Evolutionary conservation across 306 rosid species (phyloP), one percentile per base, ranked within the genome.

Genomic region (Lathyrus tuberosus): DNA sequence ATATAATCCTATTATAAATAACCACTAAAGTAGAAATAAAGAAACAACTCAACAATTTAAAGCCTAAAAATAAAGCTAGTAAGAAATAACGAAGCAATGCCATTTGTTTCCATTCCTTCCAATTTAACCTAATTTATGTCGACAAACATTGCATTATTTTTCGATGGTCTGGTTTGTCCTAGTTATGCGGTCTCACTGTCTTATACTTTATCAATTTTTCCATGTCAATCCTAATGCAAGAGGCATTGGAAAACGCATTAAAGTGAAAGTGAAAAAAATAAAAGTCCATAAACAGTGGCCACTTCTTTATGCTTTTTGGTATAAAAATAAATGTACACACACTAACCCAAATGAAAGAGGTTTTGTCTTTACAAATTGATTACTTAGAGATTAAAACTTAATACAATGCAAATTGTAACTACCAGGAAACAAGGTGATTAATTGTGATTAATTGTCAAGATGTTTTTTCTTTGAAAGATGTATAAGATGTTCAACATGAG

Each of bases 221-320:
- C 17, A 56, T 47, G 30, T 20, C 43, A 69, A 69, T 69, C 78
- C 71, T 69, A 42, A 35, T 22, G 67, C 58, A 70, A 51, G 57
- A 22, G 56, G 66, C 73, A 4, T 76, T 16, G 80, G 80, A 48
- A 76, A 78, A 78, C 67, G 70, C 76, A 66, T 47, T 58, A 78
- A 78, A 81, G 74, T 47, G 58, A 77, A 71, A 65, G 77, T 56
- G 62, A 64, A 70, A n/a, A n/a, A 53, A 53, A 8, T 8, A 51
- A 51, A 51, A 16, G 20, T 13, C n/a, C 59, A 41, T 28, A 6
- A 42, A 54, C 33, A 8, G 28, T 11, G 13, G 15, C 8, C 60
- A 43, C 44, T 75, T 67, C 59, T 52, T 75, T 58, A 48, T 59
- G 69, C 74, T 75, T 75, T 74, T 74, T 30, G 69, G 33, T 28